These are phyloP conservation scores for Parmelia sp. DNA, from an alignment of 495 filamentous ascomycete species.

Conservation along the genomic window DNA sequence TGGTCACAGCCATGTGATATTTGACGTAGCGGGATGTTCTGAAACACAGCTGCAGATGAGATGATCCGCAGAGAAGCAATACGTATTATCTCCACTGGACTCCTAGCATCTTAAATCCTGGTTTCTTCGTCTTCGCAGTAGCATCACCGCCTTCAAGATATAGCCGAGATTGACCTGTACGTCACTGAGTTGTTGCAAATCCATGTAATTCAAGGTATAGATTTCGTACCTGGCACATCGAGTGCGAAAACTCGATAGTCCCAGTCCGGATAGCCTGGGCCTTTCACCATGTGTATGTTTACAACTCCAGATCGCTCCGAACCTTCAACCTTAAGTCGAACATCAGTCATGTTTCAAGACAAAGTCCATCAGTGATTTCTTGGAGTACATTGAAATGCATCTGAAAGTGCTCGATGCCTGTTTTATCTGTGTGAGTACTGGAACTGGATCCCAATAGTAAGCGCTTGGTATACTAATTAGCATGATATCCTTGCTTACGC, in stretches of 20 bases:
- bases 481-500: slow-evolving; percentile 49
- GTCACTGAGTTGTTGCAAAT: not conserved
- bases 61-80: not conserved
- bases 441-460: slow-evolving; percentile 41
- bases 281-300: slow-evolving; percentile 67
- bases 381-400: slow-evolving; percentile 79
- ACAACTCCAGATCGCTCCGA: slow-evolving; percentile 69
- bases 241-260: slow-evolving; percentile 76
- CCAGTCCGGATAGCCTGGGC: slow-evolving; percentile 55
- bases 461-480: not conserved
- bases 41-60: not conserved
- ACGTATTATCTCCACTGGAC: slow-evolving; percentile 41
- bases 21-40: not conserved
- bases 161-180: slow-evolving; percentile 40
- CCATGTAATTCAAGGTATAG: slow-evolving; percentile 51
- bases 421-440: slow-evolving; percentile 57
- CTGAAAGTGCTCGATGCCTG: slow-evolving; percentile 72
- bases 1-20: not conserved
- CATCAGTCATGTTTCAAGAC: slow-evolving; percentile 17
- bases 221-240: slow-evolving; percentile 63
- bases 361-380: not conserved
- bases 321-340: slow-evolving; percentile 63
- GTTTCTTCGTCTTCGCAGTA: slow-evolving; percentile 23
- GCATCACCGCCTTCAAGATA: slow-evolving; percentile 45
- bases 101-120: slow-evolving; percentile 44